Evolutionary conservation across 1,139 yeast genomes (phyloP).

Genomic region (Pichia sp.): DNA sequence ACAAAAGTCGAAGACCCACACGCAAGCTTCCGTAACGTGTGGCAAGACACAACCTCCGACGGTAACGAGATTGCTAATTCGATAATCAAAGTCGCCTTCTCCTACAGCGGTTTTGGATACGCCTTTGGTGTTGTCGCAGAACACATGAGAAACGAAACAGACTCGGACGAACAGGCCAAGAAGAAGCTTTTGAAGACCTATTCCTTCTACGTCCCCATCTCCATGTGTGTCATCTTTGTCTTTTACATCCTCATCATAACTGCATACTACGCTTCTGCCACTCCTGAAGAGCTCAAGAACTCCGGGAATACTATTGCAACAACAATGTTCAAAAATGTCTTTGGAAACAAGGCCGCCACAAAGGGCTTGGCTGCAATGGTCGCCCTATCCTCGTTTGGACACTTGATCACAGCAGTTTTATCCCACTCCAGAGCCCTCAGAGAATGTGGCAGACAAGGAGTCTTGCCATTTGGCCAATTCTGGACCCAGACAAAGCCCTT

Average conservation of each 20-base stretch:
- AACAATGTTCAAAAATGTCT: constrained; percentile 35
- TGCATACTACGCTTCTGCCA: constrained; percentile 38
- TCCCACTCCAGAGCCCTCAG: constrained; percentile 42
- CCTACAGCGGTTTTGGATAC: constrained; percentile 40
- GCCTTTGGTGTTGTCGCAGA: constrained; percentile 42
- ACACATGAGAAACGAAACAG: constrained; percentile 19
- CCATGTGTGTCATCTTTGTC: constrained; percentile 35
- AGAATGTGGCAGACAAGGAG: constrained; percentile 48
- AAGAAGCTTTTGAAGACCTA: constrained; percentile 34
- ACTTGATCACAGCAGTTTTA: constrained; percentile 38
- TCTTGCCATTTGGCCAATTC: constrained; percentile 38
- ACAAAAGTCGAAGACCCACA: constrained; percentile 35
- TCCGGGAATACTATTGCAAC: constrained; percentile 38
- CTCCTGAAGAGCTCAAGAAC: constrained; percentile 32
- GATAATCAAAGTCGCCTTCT: constrained; percentile 41
- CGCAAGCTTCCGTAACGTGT: constrained; percentile 35
- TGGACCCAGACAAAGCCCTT: constrained; percentile 43
- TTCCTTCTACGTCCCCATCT: constrained; percentile 36
- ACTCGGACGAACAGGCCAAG: constrained; percentile 35
- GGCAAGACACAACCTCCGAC: constrained; percentile 38
- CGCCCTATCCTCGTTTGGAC: constrained; percentile 43
- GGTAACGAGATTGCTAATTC: constrained; percentile 43
- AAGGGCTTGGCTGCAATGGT: constrained; percentile 38
- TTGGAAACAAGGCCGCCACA: constrained; percentile 33
- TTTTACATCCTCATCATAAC: constrained; percentile 38